Conservation (phyloP, 768 basidiomycete genomes). For the Amanita phalloides region DNA sequence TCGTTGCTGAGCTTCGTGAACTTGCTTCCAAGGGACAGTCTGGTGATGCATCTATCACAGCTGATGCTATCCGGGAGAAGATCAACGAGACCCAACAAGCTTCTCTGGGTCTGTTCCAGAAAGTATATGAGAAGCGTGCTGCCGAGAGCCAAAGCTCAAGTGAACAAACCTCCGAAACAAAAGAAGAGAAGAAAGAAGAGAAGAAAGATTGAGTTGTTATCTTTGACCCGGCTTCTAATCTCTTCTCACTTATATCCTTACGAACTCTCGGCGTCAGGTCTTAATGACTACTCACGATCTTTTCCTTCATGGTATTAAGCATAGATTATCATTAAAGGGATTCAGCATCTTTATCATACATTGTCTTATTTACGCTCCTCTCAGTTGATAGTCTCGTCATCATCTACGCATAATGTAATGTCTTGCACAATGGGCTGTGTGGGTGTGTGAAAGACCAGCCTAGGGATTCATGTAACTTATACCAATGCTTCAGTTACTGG, state of each 20-base stretch:
- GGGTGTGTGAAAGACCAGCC: background rate
- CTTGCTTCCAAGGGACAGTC: slow-evolving; percentile 83
- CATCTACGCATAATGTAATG: slow-evolving; percentile 3
- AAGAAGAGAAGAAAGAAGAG: slow-evolving; percentile 65
- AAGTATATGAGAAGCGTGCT: slow-evolving; percentile 89
- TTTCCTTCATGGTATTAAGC: background rate
- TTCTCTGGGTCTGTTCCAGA: slow-evolving; percentile 94
- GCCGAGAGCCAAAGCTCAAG: slow-evolving; percentile 49
- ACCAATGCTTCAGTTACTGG: background rate
- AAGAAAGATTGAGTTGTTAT: slow-evolving; percentile 2
- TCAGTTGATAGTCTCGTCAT: background rate
- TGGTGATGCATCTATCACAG: slow-evolving; percentile 69
- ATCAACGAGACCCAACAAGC: slow-evolving; percentile 91
- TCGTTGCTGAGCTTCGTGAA: slow-evolving; percentile 81
- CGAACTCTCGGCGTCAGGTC: background rate
- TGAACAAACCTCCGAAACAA: slow-evolving; percentile 32
- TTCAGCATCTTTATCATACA: slow-evolving; percentile 1
- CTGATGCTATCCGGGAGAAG: slow-evolving; percentile 86
- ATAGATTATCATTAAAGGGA: slow-evolving; percentile 1
- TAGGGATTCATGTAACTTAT: too few relatives aligned
- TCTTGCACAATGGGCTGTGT: background rate
- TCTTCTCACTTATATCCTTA: background rate
- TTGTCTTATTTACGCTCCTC: slow-evolving; percentile 2
- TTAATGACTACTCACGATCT: slow-evolving; percentile 1
- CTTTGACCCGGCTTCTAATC: background rate